Base-by-base conservation (phyloP, 805 yeast genomes). In the Schwanniomyces sp. region DNA sequence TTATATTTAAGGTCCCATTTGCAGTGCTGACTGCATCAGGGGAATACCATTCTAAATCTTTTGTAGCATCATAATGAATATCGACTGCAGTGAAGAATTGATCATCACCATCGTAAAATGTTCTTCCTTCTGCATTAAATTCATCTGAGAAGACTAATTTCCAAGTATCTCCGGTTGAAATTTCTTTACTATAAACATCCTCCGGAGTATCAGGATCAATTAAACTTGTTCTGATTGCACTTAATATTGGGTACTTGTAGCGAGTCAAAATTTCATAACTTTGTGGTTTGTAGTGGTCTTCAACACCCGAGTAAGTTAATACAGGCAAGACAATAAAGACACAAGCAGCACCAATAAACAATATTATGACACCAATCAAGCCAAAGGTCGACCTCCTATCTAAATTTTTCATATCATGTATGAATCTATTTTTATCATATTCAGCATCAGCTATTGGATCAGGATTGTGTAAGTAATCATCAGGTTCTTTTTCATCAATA, bases 391-490 rank as follows among this genome's bases (percentile, higher is more conserved):
- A 82, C 54, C 83, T 72, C 58, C 64, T 78, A 63, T 85, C 91
- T 81, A 86, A 74, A 57, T 77, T 62, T 66, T 82, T 86, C 52
- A 87, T 64, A 67, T 87, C 94, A 46, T 81, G 61, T 49, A 70
- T 56, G 57, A 87, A 81, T 56, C 90, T 72, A 61, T 84, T 80
- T 52, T 82, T 85, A 56, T 90, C 96, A 58, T 85, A 82, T 50
- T 84, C 81, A 18, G 96, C 96, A 64, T 94, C 99, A 40, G 84
- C 88, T 32, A 91, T 85, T 8, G 97, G 97, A 66, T 92, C 97
- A 1, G 98, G 98, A 67, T 92, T 94, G 68, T 92, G 98, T 54
- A 94, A 65, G 62, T 89, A 91, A 67, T 92, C 99, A 70, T 92
- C 99, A 8, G 88, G 86, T 67, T 92, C 99, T 67, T 89, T 89